A percentile compares a stretch with the other conserved stretches of the same genome.
Conservation (phyloP, 192 early-diverging fungal genomes). For the Rhizophagus clarus region DNA sequence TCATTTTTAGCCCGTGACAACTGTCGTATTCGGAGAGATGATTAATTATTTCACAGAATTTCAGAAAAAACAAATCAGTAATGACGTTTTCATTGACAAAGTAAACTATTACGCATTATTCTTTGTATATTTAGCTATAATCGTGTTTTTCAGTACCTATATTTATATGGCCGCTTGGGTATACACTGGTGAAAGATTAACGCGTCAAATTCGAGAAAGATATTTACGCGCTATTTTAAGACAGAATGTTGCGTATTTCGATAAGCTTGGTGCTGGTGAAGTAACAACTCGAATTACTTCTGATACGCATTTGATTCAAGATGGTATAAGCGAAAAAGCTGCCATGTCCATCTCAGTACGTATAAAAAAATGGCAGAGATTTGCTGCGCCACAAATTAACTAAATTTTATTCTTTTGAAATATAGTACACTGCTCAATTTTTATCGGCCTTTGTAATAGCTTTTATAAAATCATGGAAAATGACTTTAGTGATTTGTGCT, state of each 20-base stretch:
- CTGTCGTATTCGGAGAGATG: constrained; percentile 22
- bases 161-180: constrained; percentile 57
- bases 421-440: constrained; percentile 55
- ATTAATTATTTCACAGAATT: constrained; percentile 6
- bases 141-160: constrained; percentile 55
- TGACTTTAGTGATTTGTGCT: constrained; percentile 66
- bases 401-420: neutral
- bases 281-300: constrained; percentile 87
- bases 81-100: neutral
- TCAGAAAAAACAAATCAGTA: neutral
- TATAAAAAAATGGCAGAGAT: neutral
- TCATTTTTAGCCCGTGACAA: neutral
- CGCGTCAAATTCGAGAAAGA: constrained; percentile 70
- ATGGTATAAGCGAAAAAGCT: constrained; percentile 85
- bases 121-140: constrained; percentile 44
- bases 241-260: constrained; percentile 91
- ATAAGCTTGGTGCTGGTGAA: constrained; percentile 72
- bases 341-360: constrained; percentile 55
- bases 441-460: constrained; percentile 67
- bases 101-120: neutral
- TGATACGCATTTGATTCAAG: constrained; percentile 89
- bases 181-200: constrained; percentile 41
- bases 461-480: constrained; percentile 59
- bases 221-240: constrained; percentile 81
- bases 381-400: neutral